phyloP scores from a whole-genome alignment of 768 basidiomycete genomes.

The Candolleomyces aberdarensis region DNA sequence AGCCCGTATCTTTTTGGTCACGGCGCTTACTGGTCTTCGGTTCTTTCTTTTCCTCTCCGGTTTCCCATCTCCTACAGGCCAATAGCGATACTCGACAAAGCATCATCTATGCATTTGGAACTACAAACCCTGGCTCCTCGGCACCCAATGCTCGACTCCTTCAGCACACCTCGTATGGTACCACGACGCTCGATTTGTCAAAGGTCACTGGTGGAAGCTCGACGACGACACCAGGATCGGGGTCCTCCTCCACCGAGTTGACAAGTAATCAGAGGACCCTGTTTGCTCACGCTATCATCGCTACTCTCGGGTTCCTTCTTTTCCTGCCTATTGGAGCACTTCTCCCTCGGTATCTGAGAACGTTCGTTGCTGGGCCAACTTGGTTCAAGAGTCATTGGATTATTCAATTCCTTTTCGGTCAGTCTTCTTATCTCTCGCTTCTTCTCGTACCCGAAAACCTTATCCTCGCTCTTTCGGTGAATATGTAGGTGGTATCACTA shows the following conservation, averaged over 20 bases:
- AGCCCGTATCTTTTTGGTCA: not conserved
- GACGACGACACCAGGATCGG: constrained; percentile 11
- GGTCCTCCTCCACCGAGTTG: constrained; percentile 24
- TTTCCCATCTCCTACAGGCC: constrained; percentile 29
- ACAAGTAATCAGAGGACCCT: constrained; percentile 46
- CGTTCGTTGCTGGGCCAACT: constrained; percentile 29
- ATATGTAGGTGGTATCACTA: constrained; percentile 38
- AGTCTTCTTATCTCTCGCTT: not conserved
- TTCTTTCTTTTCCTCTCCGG: not conserved
- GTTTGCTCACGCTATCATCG: constrained; percentile 53
- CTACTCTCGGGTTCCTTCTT: constrained; percentile 47
- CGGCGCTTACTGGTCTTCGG: not conserved
- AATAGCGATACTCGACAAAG: constrained; percentile 36
- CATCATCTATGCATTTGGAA: constrained; percentile 62
- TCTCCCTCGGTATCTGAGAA: constrained; percentile 52
- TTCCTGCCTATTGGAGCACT: constrained; percentile 53
- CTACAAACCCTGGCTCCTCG: constrained; percentile 42
- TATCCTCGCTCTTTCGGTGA: constrained; percentile 12
- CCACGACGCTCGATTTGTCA: constrained; percentile 45
- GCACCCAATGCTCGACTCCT: constrained; percentile 41
- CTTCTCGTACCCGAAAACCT: not conserved
- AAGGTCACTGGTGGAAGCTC: constrained; percentile 23
- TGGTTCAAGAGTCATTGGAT: constrained; percentile 59
- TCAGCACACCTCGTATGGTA: constrained; percentile 47
- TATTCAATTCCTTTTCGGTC: constrained; percentile 46